Conservation (phyloP, 345 rosid species). For the Eucalyptus rudis region DNA sequence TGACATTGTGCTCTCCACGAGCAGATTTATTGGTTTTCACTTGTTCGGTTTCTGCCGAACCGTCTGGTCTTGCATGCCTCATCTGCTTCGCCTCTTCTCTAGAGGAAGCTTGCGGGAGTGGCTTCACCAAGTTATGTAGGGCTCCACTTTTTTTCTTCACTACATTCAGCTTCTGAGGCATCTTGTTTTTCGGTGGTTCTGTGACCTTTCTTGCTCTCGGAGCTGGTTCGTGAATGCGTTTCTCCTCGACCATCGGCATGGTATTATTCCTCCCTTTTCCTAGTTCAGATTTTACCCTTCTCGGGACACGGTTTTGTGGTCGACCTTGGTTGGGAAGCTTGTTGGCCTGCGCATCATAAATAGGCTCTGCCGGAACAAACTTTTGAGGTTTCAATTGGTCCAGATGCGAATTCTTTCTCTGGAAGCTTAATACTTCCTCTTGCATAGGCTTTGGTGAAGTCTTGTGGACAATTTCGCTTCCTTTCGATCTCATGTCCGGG, state of each 20-base stretch:
- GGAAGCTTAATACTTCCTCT: background rate
- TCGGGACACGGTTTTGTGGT: background rate
- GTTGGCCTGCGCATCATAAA: slow-evolving; percentile 1
- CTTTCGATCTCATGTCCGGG: slow-evolving; percentile 16
- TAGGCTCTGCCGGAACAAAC: slow-evolving; percentile 12
- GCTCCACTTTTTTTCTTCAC: slow-evolving; percentile 13
- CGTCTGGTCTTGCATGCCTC: background rate
- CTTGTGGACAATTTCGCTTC: slow-evolving; percentile 4
- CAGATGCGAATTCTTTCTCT: slow-evolving; percentile 10
- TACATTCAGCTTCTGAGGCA: slow-evolving; percentile 24
- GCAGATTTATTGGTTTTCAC: slow-evolving; percentile 12
- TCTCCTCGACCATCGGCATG: slow-evolving; percentile 5
- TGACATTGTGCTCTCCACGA: background rate
- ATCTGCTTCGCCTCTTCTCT: slow-evolving; percentile 21
- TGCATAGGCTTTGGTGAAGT: background rate
- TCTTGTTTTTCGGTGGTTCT: slow-evolving; percentile 8
- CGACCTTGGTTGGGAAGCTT: background rate
- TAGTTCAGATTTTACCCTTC: slow-evolving; percentile 5
- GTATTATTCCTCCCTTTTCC: background rate
- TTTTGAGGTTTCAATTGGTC: slow-evolving; percentile 16
- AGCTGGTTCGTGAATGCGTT: slow-evolving; percentile 3
- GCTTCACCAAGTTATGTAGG: slow-evolving; percentile 10
- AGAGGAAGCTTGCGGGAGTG: slow-evolving; percentile 10
- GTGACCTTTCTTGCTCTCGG: slow-evolving; percentile 6
- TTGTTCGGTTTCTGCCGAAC: background rate